A percentile compares a stretch with the other conserved stretches of the same genome.
Evolutionary conservation across 2,329 filamentous ascomycete genomes (phyloP).

Genomic region (Hymenoscyphus linearis): DNA sequence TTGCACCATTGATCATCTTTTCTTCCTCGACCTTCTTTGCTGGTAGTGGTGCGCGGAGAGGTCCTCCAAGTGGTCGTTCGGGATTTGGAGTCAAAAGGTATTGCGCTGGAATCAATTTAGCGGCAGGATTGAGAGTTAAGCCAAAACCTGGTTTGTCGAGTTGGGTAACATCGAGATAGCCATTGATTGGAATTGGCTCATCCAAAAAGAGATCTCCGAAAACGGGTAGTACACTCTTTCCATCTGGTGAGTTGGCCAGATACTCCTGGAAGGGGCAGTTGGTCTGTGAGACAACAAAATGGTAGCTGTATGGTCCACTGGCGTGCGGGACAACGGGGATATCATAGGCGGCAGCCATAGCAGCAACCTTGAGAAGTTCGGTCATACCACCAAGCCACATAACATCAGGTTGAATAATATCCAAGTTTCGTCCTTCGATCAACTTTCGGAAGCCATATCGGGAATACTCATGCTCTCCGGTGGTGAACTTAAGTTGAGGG

Average conservation of each 20-base stretch:
- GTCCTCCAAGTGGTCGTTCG: constrained; percentile 37
- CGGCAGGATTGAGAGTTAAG: constrained; percentile 73
- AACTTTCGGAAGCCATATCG: constrained; percentile 93
- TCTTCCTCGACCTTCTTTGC: constrained; percentile 19
- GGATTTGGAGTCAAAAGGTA: constrained; percentile 66
- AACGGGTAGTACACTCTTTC: constrained; percentile 82
- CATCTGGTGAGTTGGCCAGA: constrained; percentile 86
- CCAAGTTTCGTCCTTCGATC: constrained; percentile 83
- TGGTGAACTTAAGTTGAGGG: constrained; percentile 88
- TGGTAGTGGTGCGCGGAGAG: constrained; percentile 7
- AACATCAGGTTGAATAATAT: constrained; percentile 92
- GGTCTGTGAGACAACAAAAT: constrained; percentile 89
- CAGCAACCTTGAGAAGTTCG: constrained; percentile 81
- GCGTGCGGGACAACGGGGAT: constrained; percentile 94
- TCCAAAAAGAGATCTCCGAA: constrained; percentile 89
- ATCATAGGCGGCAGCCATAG: constrained; percentile 88
- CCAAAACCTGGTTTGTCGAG: constrained; percentile 90
- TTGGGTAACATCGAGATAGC: constrained; percentile 71
- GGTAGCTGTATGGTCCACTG: constrained; percentile 89
- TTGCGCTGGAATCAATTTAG: constrained; percentile 69
- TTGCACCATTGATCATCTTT: constrained; percentile 29
- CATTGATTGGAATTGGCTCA: constrained; percentile 81
- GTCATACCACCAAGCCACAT: constrained; percentile 97
- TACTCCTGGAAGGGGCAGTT: constrained; percentile 97
- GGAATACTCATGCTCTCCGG: constrained; percentile 93